These are phyloP conservation scores for Macrolepiota dolichaula DNA, from an alignment of 768 basidiomycete genomes.

Conservation along the genomic window DNA sequence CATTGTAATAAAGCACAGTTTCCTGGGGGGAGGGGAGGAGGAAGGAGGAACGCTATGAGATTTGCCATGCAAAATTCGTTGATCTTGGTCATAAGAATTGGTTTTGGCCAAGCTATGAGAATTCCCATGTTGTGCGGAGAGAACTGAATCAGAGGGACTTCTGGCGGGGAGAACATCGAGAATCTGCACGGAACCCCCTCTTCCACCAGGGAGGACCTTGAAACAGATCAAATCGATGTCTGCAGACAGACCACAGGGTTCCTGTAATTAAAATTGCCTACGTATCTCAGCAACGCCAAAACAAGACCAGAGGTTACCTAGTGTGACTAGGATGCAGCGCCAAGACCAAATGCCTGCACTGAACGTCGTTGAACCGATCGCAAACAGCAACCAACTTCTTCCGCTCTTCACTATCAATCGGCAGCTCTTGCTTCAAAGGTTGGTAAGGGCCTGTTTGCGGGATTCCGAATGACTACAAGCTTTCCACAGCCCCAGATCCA, in stretches of 20 bases:
- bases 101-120: neutral
- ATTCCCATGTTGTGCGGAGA: neutral
- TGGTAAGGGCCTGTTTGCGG: neutral
- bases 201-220: neutral
- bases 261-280: neutral
- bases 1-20: neutral
- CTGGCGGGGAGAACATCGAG: neutral
- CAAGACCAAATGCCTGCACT: neutral
- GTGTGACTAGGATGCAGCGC: neutral
- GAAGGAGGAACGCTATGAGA: too few species aligned
- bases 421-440: neutral
- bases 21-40: too few species aligned
- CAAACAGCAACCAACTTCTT: neutral
- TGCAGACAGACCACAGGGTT: neutral
- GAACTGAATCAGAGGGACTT: neutral
- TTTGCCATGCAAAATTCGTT: neutral
- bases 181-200: neutral
- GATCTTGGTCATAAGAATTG: too few species aligned
- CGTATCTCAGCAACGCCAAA: neutral
- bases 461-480: neutral
- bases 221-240: neutral
- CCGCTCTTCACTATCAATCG: neutral
- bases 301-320: neutral
- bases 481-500: neutral
- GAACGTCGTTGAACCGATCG: neutral